Conservation (phyloP, 768 basidiomycete species). For the Podaxis rugospora region DNA sequence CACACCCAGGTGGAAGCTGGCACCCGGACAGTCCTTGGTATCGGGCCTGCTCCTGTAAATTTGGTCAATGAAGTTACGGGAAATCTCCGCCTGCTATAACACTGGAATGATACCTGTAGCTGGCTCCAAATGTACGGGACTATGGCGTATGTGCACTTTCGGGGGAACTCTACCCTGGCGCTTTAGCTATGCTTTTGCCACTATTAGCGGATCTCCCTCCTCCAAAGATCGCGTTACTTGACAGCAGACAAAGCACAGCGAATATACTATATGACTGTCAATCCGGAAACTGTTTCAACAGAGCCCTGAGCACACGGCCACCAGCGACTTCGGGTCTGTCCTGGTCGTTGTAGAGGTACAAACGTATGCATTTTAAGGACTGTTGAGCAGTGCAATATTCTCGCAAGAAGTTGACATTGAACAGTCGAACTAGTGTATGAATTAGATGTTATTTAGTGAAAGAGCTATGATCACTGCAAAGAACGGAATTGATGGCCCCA, state of each 20-base stretch:
- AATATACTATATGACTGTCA: slow-evolving; percentile 32
- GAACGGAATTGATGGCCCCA: not conserved
- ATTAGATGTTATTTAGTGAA: not conserved
- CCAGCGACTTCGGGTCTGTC: slow-evolving; percentile 14
- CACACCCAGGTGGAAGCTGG: slow-evolving; percentile 83
- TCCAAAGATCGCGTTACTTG: not conserved
- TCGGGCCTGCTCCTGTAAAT: slow-evolving; percentile 86
- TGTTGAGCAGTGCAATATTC: too few relatives aligned
- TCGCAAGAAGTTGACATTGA: too few relatives aligned
- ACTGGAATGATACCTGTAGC: not conserved
- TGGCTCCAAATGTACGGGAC: not conserved
- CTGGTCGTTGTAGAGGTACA: too few relatives aligned
- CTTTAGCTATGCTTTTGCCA: not conserved
- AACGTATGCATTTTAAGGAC: too few relatives aligned
- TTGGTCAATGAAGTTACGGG: slow-evolving; percentile 82
- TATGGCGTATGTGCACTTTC: slow-evolving; percentile 1
- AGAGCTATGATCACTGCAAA: not conserved
- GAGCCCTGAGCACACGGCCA: slow-evolving; percentile 23
- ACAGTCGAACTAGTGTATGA: not conserved
- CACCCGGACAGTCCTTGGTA: slow-evolving; percentile 82
- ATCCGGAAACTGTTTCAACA: slow-evolving; percentile 12
- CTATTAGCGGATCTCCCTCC: not conserved
- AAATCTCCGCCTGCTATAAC: slow-evolving; percentile 67
- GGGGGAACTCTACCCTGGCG: not conserved
- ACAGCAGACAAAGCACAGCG: slow-evolving; percentile 1